Evolutionary conservation across 257 asterid genomes (phyloP).

Genomic region (Verbascum thapsus): DNA sequence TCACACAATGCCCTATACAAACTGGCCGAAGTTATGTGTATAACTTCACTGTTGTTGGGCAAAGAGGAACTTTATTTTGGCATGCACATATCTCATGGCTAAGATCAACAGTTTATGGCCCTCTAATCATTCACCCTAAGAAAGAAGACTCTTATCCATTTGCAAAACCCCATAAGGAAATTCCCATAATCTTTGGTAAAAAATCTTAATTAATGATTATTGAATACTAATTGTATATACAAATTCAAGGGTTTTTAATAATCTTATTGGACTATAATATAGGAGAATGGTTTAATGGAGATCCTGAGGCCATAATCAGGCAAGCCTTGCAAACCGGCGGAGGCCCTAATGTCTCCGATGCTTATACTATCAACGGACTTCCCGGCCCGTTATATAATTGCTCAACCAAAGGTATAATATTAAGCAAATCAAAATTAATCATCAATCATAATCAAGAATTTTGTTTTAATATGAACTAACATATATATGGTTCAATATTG

Average conservation of each 20-base stretch:
- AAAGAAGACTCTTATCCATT: conserved; percentile 51
- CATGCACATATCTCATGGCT: conserved; percentile 76
- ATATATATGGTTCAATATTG: background rate
- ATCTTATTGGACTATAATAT: background rate
- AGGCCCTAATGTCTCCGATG: conserved; percentile 66
- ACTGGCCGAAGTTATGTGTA: conserved; percentile 59
- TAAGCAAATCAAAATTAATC: no score
- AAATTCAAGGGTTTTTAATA: background rate
- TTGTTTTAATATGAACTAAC: background rate
- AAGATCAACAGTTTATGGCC: conserved; percentile 63
- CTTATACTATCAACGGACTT: conserved; percentile 64
- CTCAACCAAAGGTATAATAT: conserved; percentile 50
- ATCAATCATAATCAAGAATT: no score
- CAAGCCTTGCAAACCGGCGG: conserved; percentile 65
- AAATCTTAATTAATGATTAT: background rate
- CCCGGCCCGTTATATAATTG: conserved; percentile 65
- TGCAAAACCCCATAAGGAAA: conserved; percentile 58
- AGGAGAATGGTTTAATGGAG: conserved; percentile 73
- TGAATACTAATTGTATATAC: background rate
- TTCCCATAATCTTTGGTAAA: conserved; percentile 57
- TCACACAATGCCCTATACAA: conserved; percentile 68
- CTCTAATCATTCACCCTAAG: conserved; percentile 59
- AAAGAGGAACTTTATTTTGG: conserved; percentile 61
- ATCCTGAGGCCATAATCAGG: conserved; percentile 61
- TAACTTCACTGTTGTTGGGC: conserved; percentile 59